Conservation (phyloP, 208 protist species). For the Strigomonas galati region DNA sequence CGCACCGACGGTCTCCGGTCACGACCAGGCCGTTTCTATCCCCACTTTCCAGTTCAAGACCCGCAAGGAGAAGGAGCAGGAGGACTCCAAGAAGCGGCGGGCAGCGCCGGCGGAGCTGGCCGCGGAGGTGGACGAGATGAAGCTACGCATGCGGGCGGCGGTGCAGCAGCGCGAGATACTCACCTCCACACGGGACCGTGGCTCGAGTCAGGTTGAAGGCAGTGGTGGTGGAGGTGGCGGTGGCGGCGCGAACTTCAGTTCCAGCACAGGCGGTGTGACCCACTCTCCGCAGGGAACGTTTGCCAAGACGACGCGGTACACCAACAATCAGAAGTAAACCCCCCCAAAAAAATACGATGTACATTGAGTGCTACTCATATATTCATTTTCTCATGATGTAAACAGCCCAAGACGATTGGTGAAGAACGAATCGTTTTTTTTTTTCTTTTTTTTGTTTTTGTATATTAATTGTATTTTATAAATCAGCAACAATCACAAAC, state of each 20-base stretch:
- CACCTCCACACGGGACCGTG: slow-evolving; percentile 4
- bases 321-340: neutral
- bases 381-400: no score
- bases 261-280: no score
- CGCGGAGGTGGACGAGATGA: slow-evolving; percentile 23
- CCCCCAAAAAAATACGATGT: no score
- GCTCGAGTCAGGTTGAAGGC: no score
- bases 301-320: neutral
- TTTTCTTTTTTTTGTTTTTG: neutral
- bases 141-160: slow-evolving; percentile 32
- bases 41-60: neutral
- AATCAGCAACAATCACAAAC: slow-evolving; percentile 1
- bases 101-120: neutral
- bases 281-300: neutral
- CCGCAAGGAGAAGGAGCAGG: neutral
- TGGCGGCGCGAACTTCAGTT: neutral
- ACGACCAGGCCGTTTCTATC: neutral
- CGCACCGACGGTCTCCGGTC: neutral
- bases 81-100: neutral
- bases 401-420: no score
- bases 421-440: neutral
- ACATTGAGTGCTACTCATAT: no score
- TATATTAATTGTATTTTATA: neutral
- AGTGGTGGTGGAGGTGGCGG: no score
- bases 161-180: slow-evolving; percentile 40